These are phyloP conservation scores for Tetradesmus obliquus DNA, from an alignment of 139 green algal species.

Conservation along the genomic window DNA sequence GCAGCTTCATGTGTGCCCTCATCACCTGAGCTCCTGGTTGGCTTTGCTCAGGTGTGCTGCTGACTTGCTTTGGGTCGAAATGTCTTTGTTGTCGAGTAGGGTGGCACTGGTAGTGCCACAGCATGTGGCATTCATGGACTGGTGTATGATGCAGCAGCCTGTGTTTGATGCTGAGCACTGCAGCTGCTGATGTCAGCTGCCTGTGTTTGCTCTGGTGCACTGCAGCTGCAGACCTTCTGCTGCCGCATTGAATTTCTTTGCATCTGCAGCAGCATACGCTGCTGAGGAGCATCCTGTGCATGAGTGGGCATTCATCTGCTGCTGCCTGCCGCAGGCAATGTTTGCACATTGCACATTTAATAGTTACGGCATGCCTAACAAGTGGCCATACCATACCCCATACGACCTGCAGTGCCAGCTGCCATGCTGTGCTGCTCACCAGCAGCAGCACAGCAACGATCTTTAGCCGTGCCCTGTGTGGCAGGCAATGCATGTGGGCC, in stretches of 20 bases:
- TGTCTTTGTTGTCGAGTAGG: too few relatives aligned
- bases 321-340: not conserved
- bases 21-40: not conserved
- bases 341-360: not conserved
- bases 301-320: not conserved
- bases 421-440: too few relatives aligned
- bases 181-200: not conserved
- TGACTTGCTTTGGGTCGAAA: too few relatives aligned
- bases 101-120: too few relatives aligned
- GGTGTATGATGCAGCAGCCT: not conserved
- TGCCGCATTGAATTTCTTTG: not conserved
- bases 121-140: not conserved
- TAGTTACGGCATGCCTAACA: not conserved
- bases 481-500: not conserved
- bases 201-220: not conserved
- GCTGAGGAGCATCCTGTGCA: too few relatives aligned
- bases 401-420: not conserved
- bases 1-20: not conserved
- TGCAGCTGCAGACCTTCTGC: not conserved
- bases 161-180: not conserved
- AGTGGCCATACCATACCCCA: not conserved
- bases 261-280: not conserved
- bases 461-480: not conserved
- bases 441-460: too few relatives aligned
- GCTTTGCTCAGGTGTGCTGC: not conserved